Base-by-base conservation (phyloP, 352 stramenopile genomes). In the Phytophthora melonis region DNA sequence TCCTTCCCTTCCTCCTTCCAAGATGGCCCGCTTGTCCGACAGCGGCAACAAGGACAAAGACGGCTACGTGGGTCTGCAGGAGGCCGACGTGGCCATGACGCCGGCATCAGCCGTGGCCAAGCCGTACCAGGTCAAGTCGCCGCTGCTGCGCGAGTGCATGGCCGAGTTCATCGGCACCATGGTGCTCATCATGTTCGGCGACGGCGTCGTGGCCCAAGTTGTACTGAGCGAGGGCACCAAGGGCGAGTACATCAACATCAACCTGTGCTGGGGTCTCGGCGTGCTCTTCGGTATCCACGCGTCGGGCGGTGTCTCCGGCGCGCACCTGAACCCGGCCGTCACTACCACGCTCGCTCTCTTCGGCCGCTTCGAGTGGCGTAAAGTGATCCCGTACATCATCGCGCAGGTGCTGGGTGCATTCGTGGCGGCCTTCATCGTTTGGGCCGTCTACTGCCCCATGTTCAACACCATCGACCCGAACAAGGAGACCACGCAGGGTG, bases 91-190 rank as follows among this genome's bases (percentile, higher is more conserved):
- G 27, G 58, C 30, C 10, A 62, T 75, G 55, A 59, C 58, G 11
- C 36, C 64, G 9, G 52, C 36, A 36, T 36, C 53, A 32, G 60
- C 74, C 3, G 47, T 50, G 43, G 16, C 47, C 47, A 77, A 77
- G 47, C 54, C 73, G 43, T 82, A 74, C 55, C 67, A 77, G 45
- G 66, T 82, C 68, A 85, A 82, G 68, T 81, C 67, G 5, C 75
- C 75, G 36, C 68, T 86, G 27, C 18, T 83, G 49, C 85, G 85
- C 25, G 80, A 93, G 66, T 91, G 86, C 50, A 36, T 91, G 25
- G 83, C 82, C 47, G 86, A 91, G 65, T 90, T 89, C 72, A 74
- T 93, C 43, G 82, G 80, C 59, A 89, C 81, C 7, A 74, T 89
- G 49, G 71, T 91, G 23, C 67, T 93, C 39, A 78, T 93, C 65